Conservation (phyloP, 1,139 yeast species). For the Suhomyces bribrorum region DNA sequence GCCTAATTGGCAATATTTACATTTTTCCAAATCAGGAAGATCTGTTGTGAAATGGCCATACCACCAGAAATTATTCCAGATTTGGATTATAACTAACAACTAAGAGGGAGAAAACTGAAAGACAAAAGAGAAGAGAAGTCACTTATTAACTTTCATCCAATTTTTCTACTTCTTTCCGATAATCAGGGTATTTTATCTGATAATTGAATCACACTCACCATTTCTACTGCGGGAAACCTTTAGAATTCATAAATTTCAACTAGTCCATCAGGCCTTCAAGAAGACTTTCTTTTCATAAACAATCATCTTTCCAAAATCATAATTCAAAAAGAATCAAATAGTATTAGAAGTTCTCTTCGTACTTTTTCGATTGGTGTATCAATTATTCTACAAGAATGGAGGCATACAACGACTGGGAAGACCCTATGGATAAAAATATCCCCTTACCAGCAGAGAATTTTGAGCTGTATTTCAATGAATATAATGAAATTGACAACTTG, state of each 20-base stretch:
- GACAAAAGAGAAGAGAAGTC: constrained; percentile 2
- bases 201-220: background rate
- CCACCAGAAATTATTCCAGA: constrained; percentile 9
- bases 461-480: constrained; percentile 37
- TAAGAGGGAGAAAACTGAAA: constrained; percentile 5
- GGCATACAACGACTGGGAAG: constrained; percentile 32
- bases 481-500: constrained; percentile 42
- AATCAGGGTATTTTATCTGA: background rate
- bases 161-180: background rate
- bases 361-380: background rate
- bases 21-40: constrained; percentile 23
- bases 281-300: too few relatives aligned
- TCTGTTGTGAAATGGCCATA: constrained; percentile 13
- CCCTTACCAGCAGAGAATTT: constrained; percentile 48
- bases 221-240: too few relatives aligned
- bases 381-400: constrained; percentile 25
- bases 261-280: too few relatives aligned
- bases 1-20: constrained; percentile 22
- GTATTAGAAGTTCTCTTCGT: background rate
- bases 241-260: too few relatives aligned
- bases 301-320: too few relatives aligned
- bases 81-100: constrained; percentile 12
- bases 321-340: background rate
- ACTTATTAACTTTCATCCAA: too few relatives aligned
- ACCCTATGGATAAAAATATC: constrained; percentile 22